These are phyloP conservation scores for Ammopiptanthus mongolicus DNA, from an alignment of 306 rosid genomes.

Conservation along the genomic window DNA sequence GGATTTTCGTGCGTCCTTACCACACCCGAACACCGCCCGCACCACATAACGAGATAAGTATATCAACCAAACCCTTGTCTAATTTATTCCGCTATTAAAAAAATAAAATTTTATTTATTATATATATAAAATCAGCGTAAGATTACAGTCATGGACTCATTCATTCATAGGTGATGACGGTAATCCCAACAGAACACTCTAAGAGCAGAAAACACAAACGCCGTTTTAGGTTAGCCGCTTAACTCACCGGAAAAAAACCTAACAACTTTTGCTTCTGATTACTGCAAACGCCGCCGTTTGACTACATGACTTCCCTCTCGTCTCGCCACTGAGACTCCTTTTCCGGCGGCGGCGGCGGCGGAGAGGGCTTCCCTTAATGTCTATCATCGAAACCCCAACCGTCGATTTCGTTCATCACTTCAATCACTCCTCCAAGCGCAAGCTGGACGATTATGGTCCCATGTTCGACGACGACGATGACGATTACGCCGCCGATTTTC, in stretches of 20 bases:
- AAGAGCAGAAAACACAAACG: not conserved
- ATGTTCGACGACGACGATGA: conserved; percentile 35
- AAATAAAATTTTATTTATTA: not conserved
- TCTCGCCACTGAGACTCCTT: not conserved
- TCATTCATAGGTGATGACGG: not conserved
- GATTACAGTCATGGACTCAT: not conserved
- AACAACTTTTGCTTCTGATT: not conserved
- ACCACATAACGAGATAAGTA: not conserved
- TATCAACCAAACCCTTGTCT: not conserved
- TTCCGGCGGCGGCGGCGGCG: conserved; percentile 22
- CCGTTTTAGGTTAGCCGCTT: not conserved
- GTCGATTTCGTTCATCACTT: conserved; percentile 26
- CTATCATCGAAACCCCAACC: conserved; percentile 40
- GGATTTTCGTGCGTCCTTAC: not conserved
- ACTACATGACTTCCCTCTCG: not conserved
- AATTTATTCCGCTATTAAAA: too few species aligned
- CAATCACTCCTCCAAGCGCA: conserved; percentile 47
- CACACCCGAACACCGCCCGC: not conserved
- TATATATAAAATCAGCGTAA: conserved; percentile 15
- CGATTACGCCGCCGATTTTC: conserved; percentile 18
- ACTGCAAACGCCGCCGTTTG: not conserved
- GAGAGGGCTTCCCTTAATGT: conserved; percentile 49
- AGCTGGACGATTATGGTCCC: conserved; percentile 53
- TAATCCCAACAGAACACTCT: not conserved
- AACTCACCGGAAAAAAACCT: not conserved